phyloP scores from a whole-genome alignment of 805 yeast species.

The Kuraishia molischiana region DNA sequence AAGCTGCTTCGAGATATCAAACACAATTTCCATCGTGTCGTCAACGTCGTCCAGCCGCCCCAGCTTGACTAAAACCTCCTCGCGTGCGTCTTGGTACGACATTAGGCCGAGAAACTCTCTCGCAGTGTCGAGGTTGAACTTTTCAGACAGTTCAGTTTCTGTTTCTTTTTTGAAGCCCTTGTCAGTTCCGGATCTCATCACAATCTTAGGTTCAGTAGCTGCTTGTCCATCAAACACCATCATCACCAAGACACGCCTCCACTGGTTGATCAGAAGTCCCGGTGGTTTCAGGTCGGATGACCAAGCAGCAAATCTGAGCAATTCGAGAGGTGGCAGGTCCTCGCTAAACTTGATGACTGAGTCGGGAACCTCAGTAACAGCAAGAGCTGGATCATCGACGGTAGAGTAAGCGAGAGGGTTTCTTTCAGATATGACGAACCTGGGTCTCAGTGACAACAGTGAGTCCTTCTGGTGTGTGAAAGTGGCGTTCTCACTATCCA shows the following conservation, averaged over 20 bases:
- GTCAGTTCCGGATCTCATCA: background rate
- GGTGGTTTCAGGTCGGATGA: conserved; percentile 9
- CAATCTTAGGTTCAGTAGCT: conserved; percentile 3
- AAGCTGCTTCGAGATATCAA: conserved; percentile 14
- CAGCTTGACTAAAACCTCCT: conserved; percentile 14
- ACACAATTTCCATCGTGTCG: conserved; percentile 13
- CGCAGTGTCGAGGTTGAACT: conserved; percentile 11
- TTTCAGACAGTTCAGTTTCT: background rate
- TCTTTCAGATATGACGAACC: background rate
- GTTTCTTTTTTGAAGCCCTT: no score
- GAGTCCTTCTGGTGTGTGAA: background rate
- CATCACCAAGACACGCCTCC: conserved; percentile 13
- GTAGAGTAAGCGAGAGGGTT: background rate
- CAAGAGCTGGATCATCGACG: background rate
- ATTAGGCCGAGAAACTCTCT: conserved; percentile 12
- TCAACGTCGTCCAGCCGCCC: conserved; percentile 9
- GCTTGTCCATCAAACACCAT: conserved; percentile 10
- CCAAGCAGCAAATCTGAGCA: background rate
- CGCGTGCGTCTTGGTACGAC: conserved; percentile 14
- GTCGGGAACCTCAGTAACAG: background rate
- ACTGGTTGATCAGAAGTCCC: conserved; percentile 11
- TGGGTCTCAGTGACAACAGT: background rate
- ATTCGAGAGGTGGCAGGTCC: background rate
- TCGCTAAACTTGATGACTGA: no score
- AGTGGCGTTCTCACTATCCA: background rate